A percentile compares a stretch with the other conserved stretches of the same genome.
Evolutionary conservation across 306 rosid genomes (phyloP).

Genomic region (Dalbergia oliveri): DNA sequence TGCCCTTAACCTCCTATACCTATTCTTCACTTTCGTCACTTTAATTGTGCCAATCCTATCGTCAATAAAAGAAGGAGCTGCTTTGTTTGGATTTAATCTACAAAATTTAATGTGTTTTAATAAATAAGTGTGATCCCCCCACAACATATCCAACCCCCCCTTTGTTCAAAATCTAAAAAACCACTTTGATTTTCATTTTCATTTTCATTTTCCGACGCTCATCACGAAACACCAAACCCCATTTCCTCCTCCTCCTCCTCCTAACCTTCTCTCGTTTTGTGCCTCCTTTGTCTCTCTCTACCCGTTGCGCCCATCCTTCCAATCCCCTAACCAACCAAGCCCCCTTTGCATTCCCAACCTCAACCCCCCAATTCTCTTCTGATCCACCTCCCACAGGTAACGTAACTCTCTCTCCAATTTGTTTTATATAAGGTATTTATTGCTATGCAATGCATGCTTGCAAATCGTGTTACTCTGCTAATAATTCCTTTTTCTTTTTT

Average conservation of each 20-base stretch:
- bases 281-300: not conserved
- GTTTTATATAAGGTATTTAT: not conserved
- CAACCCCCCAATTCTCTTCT: not conserved
- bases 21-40: no score
- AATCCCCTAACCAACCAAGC: not conserved
- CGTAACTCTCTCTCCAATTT: not conserved
- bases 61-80: no score
- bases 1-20: no score
- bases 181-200: constrained; percentile 3
- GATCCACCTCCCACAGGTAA: not conserved
- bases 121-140: no score
- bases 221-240: constrained; percentile 25
- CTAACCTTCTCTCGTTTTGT: no score
- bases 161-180: constrained; percentile 39
- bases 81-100: no score
- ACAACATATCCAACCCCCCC: no score
- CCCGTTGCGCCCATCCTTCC: not conserved
- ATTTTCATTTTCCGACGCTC: not conserved
- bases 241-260: no score
- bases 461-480: constrained; percentile 28
- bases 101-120: no score
- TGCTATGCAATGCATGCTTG: constrained; percentile 32
- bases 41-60: no score
- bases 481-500: no score
- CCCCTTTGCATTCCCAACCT: not conserved